These are phyloP conservation scores for Phaseolus coccineus DNA, from an alignment of 331 rosid species.

Conservation along the genomic window DNA sequence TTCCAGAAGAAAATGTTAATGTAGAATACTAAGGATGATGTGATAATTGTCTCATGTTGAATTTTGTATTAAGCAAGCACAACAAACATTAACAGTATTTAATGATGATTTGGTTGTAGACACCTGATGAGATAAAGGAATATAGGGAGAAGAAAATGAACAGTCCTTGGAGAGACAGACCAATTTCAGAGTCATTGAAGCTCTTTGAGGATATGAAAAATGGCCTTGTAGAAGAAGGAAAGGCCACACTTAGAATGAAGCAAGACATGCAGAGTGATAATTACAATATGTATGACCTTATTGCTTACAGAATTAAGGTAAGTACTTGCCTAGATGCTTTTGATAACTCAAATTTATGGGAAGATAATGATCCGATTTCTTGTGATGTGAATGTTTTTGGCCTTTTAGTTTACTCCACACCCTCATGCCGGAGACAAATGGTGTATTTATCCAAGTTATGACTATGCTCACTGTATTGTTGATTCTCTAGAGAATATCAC, in stretches of 20 bases:
- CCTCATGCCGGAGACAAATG: conserved; percentile 99
- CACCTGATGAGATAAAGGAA: conserved; percentile 91
- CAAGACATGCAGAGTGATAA: conserved; percentile 99
- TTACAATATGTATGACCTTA: conserved; percentile 95
- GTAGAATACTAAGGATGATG: conserved; percentile 39
- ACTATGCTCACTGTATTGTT: conserved; percentile 95
- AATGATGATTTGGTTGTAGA: conserved; percentile 60
- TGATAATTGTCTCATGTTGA: conserved; percentile 26
- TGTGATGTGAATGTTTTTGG: conserved; percentile 36
- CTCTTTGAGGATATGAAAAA: conserved; percentile 91
- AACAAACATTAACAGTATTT: neutral
- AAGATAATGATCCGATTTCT: conserved; percentile 29
- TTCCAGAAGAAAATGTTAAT: conserved; percentile 18
- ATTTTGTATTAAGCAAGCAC: conserved; percentile 13
- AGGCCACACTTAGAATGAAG: conserved; percentile 96
- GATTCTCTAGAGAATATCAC: conserved; percentile 97
- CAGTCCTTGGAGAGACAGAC: conserved; percentile 99
- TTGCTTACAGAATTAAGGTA: conserved; percentile 96
- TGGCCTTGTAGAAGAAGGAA: conserved; percentile 88
- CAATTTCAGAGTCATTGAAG: conserved; percentile 79
- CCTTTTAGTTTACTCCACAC: conserved; percentile 83
- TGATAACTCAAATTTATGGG: conserved; percentile 28
- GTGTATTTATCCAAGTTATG: conserved; percentile 99
- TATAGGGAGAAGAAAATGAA: conserved; percentile 88
- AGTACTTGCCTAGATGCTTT: conserved; percentile 34